Percentiles rank a stretch among this genome's conserved stretches.
Evolutionary conservation across 1,284 basidiomycete genomes (phyloP).

Genomic region (Neotropicomus parvogracilis): DNA sequence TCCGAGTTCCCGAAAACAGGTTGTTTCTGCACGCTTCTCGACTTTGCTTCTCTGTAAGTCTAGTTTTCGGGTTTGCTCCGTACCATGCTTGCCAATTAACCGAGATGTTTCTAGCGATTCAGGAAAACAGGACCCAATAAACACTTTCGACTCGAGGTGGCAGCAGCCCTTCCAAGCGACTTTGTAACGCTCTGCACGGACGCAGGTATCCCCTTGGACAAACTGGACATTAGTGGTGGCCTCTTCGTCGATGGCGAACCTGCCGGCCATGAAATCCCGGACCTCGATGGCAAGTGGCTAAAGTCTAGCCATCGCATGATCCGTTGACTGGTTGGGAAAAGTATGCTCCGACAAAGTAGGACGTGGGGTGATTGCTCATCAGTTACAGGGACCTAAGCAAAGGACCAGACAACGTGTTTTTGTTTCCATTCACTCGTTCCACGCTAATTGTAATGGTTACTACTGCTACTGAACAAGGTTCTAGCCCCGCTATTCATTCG

Average conservation of each 20-base stretch:
- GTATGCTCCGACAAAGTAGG: conserved; percentile 7
- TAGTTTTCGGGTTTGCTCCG: background rate
- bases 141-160: conserved; percentile 46
- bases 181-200: conserved; percentile 48
- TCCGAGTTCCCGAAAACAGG: conserved; percentile 42
- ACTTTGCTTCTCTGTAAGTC: conserved; percentile 51
- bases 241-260: conserved; percentile 44
- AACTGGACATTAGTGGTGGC: conserved; percentile 40
- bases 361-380: conserved; percentile 1
- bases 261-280: conserved; percentile 35
- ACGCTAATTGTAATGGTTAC: conserved; percentile 10
- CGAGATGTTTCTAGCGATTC: conserved; percentile 43
- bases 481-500: conserved; percentile 17
- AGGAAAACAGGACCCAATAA: conserved; percentile 41
- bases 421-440: conserved; percentile 14
- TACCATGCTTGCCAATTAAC: background rate
- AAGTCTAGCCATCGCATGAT: conserved; percentile 16
- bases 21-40: conserved; percentile 61
- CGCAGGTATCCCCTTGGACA: conserved; percentile 38
- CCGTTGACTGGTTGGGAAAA: conserved; percentile 9
- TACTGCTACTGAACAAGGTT: conserved; percentile 26
- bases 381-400: conserved; percentile 8
- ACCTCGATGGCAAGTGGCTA: conserved; percentile 43
- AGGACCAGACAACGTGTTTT: conserved; percentile 19
- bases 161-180: conserved; percentile 50